Evolutionary conservation across 768 basidiomycete species (phyloP).

Genomic region (Collybia mongolica): DNA sequence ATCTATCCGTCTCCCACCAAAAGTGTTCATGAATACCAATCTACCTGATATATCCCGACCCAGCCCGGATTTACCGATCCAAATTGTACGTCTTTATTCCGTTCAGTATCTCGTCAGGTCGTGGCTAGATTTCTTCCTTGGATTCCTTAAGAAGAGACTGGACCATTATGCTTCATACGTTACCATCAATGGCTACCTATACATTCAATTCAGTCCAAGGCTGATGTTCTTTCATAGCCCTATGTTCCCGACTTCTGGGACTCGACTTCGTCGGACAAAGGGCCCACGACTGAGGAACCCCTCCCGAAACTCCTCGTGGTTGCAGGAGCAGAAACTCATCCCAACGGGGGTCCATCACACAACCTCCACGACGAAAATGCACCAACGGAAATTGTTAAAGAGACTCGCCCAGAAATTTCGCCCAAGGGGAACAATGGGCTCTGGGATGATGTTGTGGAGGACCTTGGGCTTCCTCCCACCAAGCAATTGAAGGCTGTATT

Average conservation of each 20-base stretch:
- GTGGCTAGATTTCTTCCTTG: too few relatives aligned
- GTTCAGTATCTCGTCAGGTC: constrained; percentile 14
- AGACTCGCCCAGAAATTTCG: constrained; percentile 7
- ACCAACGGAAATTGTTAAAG: constrained; percentile 13
- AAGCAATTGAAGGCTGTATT: constrained; percentile 29
- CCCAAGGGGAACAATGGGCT: constrained; percentile 28
- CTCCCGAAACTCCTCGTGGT: constrained; percentile 46
- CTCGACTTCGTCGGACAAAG: constrained; percentile 23
- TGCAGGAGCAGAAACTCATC: constrained; percentile 35
- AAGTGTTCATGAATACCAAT: constrained; percentile 43
- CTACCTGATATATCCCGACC: constrained; percentile 57
- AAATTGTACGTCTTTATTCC: constrained; percentile 51
- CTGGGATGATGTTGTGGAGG: constrained; percentile 44
- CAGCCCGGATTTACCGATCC: constrained; percentile 40
- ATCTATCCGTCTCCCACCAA: constrained; percentile 19
- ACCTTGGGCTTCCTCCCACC: constrained; percentile 40
- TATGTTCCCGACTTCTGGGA: constrained; percentile 47
- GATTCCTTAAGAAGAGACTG: not conserved
- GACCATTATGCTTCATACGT: not conserved
- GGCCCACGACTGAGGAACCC: constrained; percentile 18
- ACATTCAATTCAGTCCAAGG: too few relatives aligned
- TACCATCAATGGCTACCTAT: not conserved
- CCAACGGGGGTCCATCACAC: constrained; percentile 37
- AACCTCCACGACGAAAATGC: constrained; percentile 25
- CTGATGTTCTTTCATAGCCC: constrained; percentile 28